phyloP scores from a whole-genome alignment of 164 flowering plant genomes.

The Aristolochia contorta region DNA sequence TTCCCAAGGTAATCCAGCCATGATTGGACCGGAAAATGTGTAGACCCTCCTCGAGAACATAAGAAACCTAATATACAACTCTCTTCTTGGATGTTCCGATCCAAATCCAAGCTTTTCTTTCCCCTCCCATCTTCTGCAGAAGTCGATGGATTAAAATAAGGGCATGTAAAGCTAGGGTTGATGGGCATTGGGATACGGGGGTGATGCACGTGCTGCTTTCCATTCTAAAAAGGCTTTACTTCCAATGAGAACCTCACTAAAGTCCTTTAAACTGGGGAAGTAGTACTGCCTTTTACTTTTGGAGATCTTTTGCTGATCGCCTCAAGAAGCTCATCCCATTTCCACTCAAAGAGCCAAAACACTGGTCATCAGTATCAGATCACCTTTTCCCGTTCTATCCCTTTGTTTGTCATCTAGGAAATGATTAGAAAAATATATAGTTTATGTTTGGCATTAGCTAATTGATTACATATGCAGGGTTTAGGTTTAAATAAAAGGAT shows the following conservation, averaged over 20 bases:
- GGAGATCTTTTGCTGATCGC: neutral
- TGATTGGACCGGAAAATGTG: neutral
- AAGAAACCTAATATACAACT: neutral
- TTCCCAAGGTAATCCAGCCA: conserved; percentile 1
- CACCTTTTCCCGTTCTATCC: neutral
- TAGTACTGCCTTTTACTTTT: too few species aligned
- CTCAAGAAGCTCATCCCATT: neutral
- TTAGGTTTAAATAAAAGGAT: too few species aligned
- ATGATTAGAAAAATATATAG: neutral
- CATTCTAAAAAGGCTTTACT: conserved; percentile 15
- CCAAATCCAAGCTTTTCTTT: conserved; percentile 7
- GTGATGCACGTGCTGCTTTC: conserved; percentile 8
- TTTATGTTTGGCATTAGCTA: too few species aligned
- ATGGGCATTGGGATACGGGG: conserved; percentile 13
- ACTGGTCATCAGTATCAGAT: neutral
- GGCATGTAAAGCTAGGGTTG: neutral
- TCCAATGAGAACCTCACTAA: conserved; percentile 7
- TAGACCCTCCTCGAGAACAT: conserved; percentile 1
- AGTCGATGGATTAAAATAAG: neutral
- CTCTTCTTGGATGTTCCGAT: neutral
- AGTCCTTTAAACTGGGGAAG: neutral
- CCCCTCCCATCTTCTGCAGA: neutral
- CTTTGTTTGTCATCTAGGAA: neutral
- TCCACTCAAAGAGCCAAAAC: conserved; percentile 1
- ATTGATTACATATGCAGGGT: too few species aligned